These are phyloP conservation scores for Parasitella parasitica DNA, from an alignment of 371 early-diverging fungal genomes.

Conservation along the genomic window DNA sequence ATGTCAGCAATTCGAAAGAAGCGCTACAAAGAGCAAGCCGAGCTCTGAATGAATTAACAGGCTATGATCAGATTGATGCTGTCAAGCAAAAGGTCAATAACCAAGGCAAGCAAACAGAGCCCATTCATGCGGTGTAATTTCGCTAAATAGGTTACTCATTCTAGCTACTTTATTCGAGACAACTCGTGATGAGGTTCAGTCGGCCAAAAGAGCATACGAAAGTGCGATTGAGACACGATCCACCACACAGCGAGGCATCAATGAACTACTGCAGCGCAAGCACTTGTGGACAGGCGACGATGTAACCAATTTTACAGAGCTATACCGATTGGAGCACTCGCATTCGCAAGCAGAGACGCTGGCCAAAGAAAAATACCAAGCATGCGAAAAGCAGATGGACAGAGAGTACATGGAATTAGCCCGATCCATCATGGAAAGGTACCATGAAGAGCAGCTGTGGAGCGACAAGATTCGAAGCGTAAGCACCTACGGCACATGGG, in stretches of 20 bases:
- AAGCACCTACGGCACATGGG: slow-evolving; percentile 85
- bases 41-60: slow-evolving; percentile 78
- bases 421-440: slow-evolving; percentile 73
- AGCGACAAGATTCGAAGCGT: slow-evolving; percentile 93
- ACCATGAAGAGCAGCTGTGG: slow-evolving; percentile 95
- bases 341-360: slow-evolving; percentile 66
- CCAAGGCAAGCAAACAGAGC: slow-evolving; percentile 46
- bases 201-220: slow-evolving; percentile 73
- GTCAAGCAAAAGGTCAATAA: slow-evolving; percentile 72
- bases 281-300: slow-evolving; percentile 85
- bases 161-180: slow-evolving; percentile 56
- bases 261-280: slow-evolving; percentile 85
- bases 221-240: slow-evolving; percentile 69
- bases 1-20: slow-evolving; percentile 50
- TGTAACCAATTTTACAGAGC: slow-evolving; percentile 81
- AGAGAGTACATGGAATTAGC: slow-evolving; percentile 66
- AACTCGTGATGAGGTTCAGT: slow-evolving; percentile 57
- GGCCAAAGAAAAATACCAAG: slow-evolving; percentile 63
- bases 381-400: slow-evolving; percentile 71
- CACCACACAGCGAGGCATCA: slow-evolving; percentile 83
- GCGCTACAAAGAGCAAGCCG: slow-evolving; percentile 47
- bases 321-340: slow-evolving; percentile 80
- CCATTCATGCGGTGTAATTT: too few relatives aligned
- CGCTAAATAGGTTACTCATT: background rate
- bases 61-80: slow-evolving; percentile 75